A percentile compares a stretch with the other conserved stretches of the same genome.
Evolutionary conservation across 805 yeast species (phyloP).

Genomic region (Candida boleticola): DNA sequence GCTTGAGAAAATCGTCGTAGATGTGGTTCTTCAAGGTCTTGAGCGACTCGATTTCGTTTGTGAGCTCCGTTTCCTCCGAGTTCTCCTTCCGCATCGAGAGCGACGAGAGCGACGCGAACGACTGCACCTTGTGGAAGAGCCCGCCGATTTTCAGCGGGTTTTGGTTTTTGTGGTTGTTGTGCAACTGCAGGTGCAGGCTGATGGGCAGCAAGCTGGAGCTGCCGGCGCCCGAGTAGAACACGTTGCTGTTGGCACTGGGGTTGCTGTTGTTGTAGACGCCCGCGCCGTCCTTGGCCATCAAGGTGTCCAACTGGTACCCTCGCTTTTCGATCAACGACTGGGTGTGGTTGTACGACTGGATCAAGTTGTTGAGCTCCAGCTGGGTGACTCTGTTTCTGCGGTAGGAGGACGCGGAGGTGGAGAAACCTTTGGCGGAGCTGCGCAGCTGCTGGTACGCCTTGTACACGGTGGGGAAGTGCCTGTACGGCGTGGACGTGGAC

Average conservation of each 20-base stretch:
- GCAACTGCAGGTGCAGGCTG: constrained; percentile 11
- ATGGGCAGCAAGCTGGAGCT: neutral
- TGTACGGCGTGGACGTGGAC: constrained; percentile 45
- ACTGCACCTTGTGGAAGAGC: constrained; percentile 38
- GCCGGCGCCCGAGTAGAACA: neutral
- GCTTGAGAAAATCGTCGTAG: constrained; percentile 28
- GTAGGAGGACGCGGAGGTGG: neutral
- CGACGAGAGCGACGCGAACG: constrained; percentile 35
- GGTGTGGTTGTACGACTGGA: constrained; percentile 43
- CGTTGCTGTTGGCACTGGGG: neutral
- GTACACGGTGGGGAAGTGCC: constrained; percentile 11
- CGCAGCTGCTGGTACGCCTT: neutral
- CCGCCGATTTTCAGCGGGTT: constrained; percentile 22
- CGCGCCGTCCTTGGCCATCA: constrained; percentile 13
- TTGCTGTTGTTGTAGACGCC: constrained; percentile 22
- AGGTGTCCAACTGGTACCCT: constrained; percentile 25
- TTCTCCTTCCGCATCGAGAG: constrained; percentile 11
- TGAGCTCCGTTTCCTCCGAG: constrained; percentile 31
- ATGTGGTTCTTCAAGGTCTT: constrained; percentile 26
- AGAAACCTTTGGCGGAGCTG: neutral
- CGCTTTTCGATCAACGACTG: constrained; percentile 32
- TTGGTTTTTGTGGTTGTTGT: constrained; percentile 3
- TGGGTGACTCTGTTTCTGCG: constrained; percentile 19
- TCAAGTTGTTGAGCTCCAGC: constrained; percentile 29
- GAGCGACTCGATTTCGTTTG: constrained; percentile 39